Conservation (phyloP, 768 basidiomycete genomes). For the Ramaria sp. region DNA sequence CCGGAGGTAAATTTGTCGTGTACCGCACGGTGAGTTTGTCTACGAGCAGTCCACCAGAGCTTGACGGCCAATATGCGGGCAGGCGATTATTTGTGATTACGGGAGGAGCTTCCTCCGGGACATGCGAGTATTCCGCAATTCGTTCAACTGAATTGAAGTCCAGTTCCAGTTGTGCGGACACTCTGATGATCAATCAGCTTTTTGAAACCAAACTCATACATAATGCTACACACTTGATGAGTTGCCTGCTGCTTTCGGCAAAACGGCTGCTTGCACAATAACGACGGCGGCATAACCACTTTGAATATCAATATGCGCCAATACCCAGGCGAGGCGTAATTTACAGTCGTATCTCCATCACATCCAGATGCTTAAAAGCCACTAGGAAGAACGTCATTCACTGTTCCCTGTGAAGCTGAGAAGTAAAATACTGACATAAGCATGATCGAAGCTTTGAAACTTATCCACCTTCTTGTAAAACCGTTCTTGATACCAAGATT, state of each 20-base stretch:
- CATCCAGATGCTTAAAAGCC: slow-evolving; percentile 61
- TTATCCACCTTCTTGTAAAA: slow-evolving; percentile 50
- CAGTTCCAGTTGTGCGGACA: slow-evolving; percentile 59
- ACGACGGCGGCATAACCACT: slow-evolving; percentile 61
- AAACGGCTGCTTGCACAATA: slow-evolving; percentile 61
- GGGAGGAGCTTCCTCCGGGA: slow-evolving; percentile 59
- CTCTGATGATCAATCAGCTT: slow-evolving; percentile 24
- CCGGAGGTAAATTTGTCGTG: slow-evolving; percentile 49
- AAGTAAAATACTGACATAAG: slow-evolving; percentile 38
- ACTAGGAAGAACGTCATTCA: slow-evolving; percentile 25
- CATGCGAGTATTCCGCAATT: slow-evolving; percentile 57
- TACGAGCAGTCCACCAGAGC: slow-evolving; percentile 40
- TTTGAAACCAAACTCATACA: background rate
- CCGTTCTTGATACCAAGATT: slow-evolving; percentile 49
- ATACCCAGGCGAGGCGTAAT: slow-evolving; percentile 11
- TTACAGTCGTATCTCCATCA: slow-evolving; percentile 65
- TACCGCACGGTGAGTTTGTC: slow-evolving; percentile 54
- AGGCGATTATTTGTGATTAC: slow-evolving; percentile 43
- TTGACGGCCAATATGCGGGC: slow-evolving; percentile 68
- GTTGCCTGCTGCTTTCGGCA: slow-evolving; percentile 55
- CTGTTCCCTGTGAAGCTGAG: background rate
- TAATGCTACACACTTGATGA: slow-evolving; percentile 36
- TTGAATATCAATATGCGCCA: background rate
- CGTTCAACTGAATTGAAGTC: slow-evolving; percentile 71
- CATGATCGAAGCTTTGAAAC: slow-evolving; percentile 64